Base-by-base conservation (phyloP, 768 basidiomycete genomes). In the Hebeloma cylindrosporum region DNA sequence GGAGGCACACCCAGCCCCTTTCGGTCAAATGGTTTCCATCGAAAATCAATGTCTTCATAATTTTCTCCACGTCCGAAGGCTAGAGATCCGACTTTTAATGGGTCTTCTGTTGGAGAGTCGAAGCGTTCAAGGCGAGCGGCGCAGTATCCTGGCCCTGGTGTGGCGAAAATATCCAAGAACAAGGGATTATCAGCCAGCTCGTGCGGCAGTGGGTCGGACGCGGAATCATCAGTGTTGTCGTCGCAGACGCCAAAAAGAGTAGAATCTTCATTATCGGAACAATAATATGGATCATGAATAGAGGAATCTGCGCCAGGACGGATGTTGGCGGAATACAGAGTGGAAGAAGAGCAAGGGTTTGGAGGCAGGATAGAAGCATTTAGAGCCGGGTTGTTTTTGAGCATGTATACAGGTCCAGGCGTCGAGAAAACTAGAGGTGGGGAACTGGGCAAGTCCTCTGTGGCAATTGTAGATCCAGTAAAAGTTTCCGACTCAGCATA, bases 11-110 rank as follows among this genome's bases (percentile, higher is more conserved):
- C 16, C 35, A 59, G 31, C 22, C 41, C 42, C 34, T 67, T 65
- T 37, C 66, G 59, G 43, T 72, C 56, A 51, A 83, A 85, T 7
- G 74, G 73, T 34, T 64, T 60, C 82, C 83, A 84, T 40, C 57
- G 69, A 51, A 84, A 85, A 53, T 77, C 77, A 7, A 83, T 61
- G 3, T 56, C 54, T 5, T 64, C 59, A 28, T 69, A 60, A 47
- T 73, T 67, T 30, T 77, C 52, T 20, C 66, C 64, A 48, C 68
- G 72, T 36, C 56, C 56, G 32, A 48, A 43, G 16, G 52, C 38
- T 18, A 70, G 59, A 22, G 65, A 50, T 41, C 62, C 62, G 52
- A 70, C 67, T 51, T 67, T 67, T 22, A 72, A 69, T 27, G 74
- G 74, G 49, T 78, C 75, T 46, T 79, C 75, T 22, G 68, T 65